Evolutionary conservation across 805 yeast genomes (phyloP), one percentile per base, ranked within the genome.

Genomic region (Candida mattraensis): DNA sequence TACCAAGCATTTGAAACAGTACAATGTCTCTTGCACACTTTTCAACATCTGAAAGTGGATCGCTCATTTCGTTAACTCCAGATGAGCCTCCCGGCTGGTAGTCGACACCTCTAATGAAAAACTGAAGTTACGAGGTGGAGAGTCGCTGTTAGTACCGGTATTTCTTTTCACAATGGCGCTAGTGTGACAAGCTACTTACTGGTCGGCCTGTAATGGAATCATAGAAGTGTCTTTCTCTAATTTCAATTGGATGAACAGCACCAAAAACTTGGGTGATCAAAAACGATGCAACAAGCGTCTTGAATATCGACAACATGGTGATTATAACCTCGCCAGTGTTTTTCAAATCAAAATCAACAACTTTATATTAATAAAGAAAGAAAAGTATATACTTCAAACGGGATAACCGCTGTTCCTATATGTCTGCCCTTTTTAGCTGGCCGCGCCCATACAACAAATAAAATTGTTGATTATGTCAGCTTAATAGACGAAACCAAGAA

Each of bases 31-130:
- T 74, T 4, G 89, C 83, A 65, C 98, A 91, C 13, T 61, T 53
- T 9, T 71, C 63, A 3, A 79, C 71, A 51, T 87, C 82, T 2
- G 95, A 82, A 27, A 91, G 67, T 0, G 96, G 96, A 55, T 91
- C 98, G 7, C 49, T 56, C 5, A 51, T 42, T 3, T 52, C 60
- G n/a, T 66, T 66, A 16, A 79, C 80, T 0, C 80, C 89, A 0
- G 95, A 80, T 0, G 95, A 81, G 0, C 97, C 98, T 7, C 97
- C 97, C 0, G 97, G 97, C 54, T 91, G 97, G 56, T 89, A 89
- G 59, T 91, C 98, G 1, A 91, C 84, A 13, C 98, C 98, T 59
- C 76, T 81, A 23, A 89, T 72, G 50, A 71, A 80, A 54, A 91
- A 89, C 78, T 80, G 33, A 19, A 15, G 13, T 18, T 13, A n/a